Evolutionary conservation across 495 filamentous ascomycete species (phyloP).

Genomic region (Schizothecium vesticola): DNA sequence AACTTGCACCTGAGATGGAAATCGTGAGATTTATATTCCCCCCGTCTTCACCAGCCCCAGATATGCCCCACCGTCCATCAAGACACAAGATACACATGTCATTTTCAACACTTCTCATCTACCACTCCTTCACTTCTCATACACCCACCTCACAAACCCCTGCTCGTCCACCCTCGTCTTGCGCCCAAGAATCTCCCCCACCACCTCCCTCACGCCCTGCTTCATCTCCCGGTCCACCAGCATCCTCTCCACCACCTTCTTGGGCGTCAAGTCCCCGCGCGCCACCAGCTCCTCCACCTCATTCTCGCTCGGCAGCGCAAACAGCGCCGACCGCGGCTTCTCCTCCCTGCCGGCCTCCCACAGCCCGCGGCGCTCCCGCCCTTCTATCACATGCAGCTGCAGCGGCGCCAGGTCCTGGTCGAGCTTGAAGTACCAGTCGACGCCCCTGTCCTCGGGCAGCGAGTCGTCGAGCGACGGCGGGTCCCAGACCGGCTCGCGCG

Average conservation of each 20-base stretch:
- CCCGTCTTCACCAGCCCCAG: neutral
- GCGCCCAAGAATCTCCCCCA: slow-evolving; percentile 51
- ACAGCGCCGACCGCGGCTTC: slow-evolving; percentile 46
- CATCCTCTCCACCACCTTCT: slow-evolving; percentile 47
- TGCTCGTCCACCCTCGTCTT: slow-evolving; percentile 36
- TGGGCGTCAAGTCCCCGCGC: slow-evolving; percentile 27
- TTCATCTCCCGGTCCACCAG: slow-evolving; percentile 40
- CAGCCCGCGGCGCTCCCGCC: neutral
- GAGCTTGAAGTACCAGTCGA: slow-evolving; percentile 55
- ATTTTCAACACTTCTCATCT: neutral
- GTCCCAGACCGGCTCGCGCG: slow-evolving; percentile 58
- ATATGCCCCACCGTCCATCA: neutral
- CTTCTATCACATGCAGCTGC: slow-evolving; percentile 30
- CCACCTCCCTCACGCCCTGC: slow-evolving; percentile 53
- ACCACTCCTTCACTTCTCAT: slow-evolving; percentile 1
- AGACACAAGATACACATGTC: slow-evolving; percentile 2
- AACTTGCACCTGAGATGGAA: no score
- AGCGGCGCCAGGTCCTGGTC: slow-evolving; percentile 40
- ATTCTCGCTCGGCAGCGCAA: slow-evolving; percentile 69
- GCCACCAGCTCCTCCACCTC: slow-evolving; percentile 56
- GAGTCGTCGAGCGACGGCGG: slow-evolving; percentile 64
- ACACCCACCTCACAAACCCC: slow-evolving; percentile 36
- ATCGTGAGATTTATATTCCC: neutral
- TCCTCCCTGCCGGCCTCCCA: slow-evolving; percentile 9
- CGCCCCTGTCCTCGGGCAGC: slow-evolving; percentile 39